Percentiles rank a stretch among this genome's conserved stretches.
phyloP scores from a whole-genome alignment of 108 stramenopile genomes.

The Poteriospumella lacustris region DNA sequence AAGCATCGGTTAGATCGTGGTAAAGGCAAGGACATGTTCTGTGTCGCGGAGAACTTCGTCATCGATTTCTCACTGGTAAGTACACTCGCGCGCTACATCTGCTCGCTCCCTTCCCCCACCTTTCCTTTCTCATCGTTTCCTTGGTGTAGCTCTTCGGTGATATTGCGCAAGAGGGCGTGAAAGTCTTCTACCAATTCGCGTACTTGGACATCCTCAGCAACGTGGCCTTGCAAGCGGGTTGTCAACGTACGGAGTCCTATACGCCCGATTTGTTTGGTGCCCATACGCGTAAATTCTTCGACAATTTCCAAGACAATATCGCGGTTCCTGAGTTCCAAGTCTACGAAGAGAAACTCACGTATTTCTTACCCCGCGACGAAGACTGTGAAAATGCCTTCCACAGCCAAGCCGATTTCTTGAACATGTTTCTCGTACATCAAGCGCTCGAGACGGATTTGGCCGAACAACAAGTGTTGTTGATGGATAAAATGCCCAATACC shows the following conservation, averaged over 20 bases:
- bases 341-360: neutral
- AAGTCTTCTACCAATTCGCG: neutral
- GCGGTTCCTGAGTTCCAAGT: too few species aligned
- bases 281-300: too few species aligned
- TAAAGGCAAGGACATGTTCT: neutral
- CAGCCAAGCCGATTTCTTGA: slow-evolving; percentile 32
- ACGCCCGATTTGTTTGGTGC: too few species aligned
- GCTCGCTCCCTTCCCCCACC: neutral
- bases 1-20: neutral
- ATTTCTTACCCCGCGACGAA: slow-evolving; percentile 34
- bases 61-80: slow-evolving; percentile 16
- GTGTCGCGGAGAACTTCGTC: neutral
- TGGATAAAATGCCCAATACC: slow-evolving; percentile 20
- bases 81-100: neutral
- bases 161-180: neutral
- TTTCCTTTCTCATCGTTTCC: neutral
- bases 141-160: neutral
- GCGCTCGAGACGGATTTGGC: neutral
- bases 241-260: too few species aligned
- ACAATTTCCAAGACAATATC: too few species aligned
- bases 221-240: too few species aligned
- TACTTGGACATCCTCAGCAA: neutral
- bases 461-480: slow-evolving; percentile 21
- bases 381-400: slow-evolving; percentile 43
- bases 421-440: slow-evolving; percentile 25